Base-by-base conservation (phyloP, 1,284 basidiomycete genomes). In the Mycosarcoma maydis region DNA sequence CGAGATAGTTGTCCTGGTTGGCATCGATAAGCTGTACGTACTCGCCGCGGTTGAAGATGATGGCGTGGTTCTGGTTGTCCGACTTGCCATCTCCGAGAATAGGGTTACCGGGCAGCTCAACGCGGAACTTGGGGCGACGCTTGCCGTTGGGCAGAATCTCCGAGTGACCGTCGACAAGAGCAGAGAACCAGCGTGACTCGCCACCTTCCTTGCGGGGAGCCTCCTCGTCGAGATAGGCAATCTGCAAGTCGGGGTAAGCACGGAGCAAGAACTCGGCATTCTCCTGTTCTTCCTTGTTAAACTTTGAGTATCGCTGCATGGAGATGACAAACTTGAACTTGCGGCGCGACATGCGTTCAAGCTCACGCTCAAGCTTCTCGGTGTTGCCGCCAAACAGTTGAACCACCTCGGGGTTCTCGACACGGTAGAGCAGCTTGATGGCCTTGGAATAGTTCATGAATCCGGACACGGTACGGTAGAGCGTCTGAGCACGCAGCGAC, bases 401-500 rank as follows among this genome's bases (percentile, higher is more conserved):
- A 5, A 98, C 95, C 44, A 98, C 91, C 83, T 98, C 95, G 20
- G 95, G 96, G 85, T 98, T 98, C 85, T 98, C 96, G 53, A 98
- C 95, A 72, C 95, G 93, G 84, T 98, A 97, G 26, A 98, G 87
- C n/a, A 98, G 86, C 84, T 98, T 98, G 88, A 98, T 98, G 17
- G 96, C 95, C 86, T 98, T 98, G 77, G 92, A 89, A 84, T 98
- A 98, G 86, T 98, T 98, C 96, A 98, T 98, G 90, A 98, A 98
- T 48, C 95, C 96, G 41, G 96, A 97, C 16, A 98, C 94, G 19
- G 95, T 98, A 74, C 96, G 90, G 84, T 98, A 98, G 29, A 98
- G 88, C 3, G 96, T 98, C 85, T 98, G 96, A 19, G 95, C 95
- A 61, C 95, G 92, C 14, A 98, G 87, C 24, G 94, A 98, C 10